Base-by-base conservation (phyloP, 2,329 filamentous ascomycete genomes). In the Alternaria angustiovoidea region DNA sequence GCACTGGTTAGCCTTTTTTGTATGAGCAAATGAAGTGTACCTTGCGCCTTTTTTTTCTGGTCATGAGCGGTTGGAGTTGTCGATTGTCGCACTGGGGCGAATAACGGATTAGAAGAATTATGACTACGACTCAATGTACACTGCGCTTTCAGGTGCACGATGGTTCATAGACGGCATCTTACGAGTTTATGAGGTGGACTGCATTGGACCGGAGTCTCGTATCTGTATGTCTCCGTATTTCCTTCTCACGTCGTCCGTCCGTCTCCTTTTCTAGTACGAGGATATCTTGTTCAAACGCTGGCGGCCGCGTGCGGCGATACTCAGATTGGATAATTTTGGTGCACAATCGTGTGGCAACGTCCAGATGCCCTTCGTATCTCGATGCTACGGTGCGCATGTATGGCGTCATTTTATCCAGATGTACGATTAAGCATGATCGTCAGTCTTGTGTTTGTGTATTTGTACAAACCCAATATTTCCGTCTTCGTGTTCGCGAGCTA, bases 1-100 rank as follows among this genome's bases (percentile, higher is more conserved):
- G 46, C 46, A 38, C 46, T 49, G 30, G 46, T 49, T 49, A 49
- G 46, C 46, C 46, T 49, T 34, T 48, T 34, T 48, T 36, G 32
- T 32, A 24, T 49, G 32, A 49, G 46, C 46, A 36, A 49, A 36
- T 34, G 14, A 36, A 49, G 30, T 36, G 32, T 36, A 38, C 11
- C 22, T 24, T 26, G 46, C 46, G 32, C 46, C 16, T 24, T 34
- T 16, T 49, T 36, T 36, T 36, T 44, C 22, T 44, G 14, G 34
- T 16, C 18, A 34, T 38, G 9, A 18, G 46, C 20, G 46, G 46
- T 22, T 26, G 46, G 20, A 24, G 32, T 48, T 48, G 18, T 48
- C 12, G 46, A 34, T 22, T 41, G 38, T 48, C 20, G 30, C 22
- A 12, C 30, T 38, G 46, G 16, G 12, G 12, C 14, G 46, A n/a